Conservation (phyloP, 345 rosid species). For the Turnera subulata region DNA sequence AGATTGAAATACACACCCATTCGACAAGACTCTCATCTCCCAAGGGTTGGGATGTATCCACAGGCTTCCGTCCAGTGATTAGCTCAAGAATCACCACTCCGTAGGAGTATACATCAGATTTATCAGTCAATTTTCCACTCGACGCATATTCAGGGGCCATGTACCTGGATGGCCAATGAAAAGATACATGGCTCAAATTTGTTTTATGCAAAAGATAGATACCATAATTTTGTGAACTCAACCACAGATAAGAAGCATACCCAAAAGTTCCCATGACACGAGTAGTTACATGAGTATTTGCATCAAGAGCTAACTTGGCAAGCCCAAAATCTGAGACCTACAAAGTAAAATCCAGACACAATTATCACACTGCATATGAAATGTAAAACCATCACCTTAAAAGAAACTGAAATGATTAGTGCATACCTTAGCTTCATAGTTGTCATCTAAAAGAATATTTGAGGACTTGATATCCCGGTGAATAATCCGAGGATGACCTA, state of each 20-base stretch:
- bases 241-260: constrained; percentile 38
- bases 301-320: constrained; percentile 87
- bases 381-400: not conserved
- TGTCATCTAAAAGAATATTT: constrained; percentile 86
- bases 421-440: constrained; percentile 78
- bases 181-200: constrained; percentile 3
- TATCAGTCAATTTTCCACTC: constrained; percentile 91
- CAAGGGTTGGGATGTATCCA: constrained; percentile 73
- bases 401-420: not conserved
- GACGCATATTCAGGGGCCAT: constrained; percentile 99
- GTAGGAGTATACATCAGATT: constrained; percentile 89
- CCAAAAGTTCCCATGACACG: constrained; percentile 99
- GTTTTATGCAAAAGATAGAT: not conserved
- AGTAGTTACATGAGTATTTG: constrained; percentile 80
- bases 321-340: constrained; percentile 99
- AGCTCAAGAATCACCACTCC: constrained; percentile 96
- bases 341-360: constrained; percentile 17
- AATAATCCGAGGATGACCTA: constrained; percentile 91
- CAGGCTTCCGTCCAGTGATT: constrained; percentile 94
- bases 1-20: constrained; percentile 55
- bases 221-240: not conserved
- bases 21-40: constrained; percentile 98
- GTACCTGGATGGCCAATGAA: constrained; percentile 48
- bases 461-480: constrained; percentile 97
- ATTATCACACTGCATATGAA: constrained; percentile 15